Evolutionary conservation across 768 basidiomycete species (phyloP).

Genomic region (Scleroderma bovista): DNA sequence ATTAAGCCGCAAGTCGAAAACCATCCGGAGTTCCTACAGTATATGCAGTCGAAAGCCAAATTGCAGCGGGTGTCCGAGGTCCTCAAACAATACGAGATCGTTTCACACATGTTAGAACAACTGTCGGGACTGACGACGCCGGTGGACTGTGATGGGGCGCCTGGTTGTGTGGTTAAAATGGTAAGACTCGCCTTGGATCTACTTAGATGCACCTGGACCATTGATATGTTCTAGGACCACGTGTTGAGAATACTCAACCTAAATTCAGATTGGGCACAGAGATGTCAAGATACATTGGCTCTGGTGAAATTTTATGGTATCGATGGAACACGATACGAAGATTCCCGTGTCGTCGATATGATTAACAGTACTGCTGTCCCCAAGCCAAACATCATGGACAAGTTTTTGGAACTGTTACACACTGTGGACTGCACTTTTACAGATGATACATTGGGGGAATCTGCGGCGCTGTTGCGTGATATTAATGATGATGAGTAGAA

Average conservation of each 20-base stretch:
- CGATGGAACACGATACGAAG: conserved; percentile 42
- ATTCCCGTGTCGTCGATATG: conserved; percentile 45
- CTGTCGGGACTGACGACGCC: conserved; percentile 41
- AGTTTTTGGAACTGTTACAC: conserved; percentile 43
- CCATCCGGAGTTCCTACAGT: conserved; percentile 41
- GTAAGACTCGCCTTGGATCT: conserved; percentile 27
- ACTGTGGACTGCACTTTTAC: conserved; percentile 39
- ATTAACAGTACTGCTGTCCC: conserved; percentile 41
- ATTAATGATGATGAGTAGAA: neutral
- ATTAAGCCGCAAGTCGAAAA: conserved; percentile 40
- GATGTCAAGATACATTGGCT: conserved; percentile 44
- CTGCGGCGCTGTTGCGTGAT: neutral
- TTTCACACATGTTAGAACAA: conserved; percentile 44
- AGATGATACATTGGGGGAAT: conserved; percentile 16
- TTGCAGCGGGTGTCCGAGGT: conserved; percentile 38
- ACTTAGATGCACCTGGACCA: neutral
- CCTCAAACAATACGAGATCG: conserved; percentile 46
- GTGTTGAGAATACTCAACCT: conserved; percentile 48
- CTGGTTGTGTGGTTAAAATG: conserved; percentile 36
- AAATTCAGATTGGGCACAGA: conserved; percentile 36
- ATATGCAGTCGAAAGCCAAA: conserved; percentile 38
- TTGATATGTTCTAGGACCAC: conserved; percentile 31
- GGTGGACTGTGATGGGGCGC: conserved; percentile 33
- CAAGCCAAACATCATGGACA: conserved; percentile 42
- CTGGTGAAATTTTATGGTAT: conserved; percentile 56